Evolutionary conservation across 768 basidiomycete species (phyloP).

Genomic region (Tremella mesenterica): DNA sequence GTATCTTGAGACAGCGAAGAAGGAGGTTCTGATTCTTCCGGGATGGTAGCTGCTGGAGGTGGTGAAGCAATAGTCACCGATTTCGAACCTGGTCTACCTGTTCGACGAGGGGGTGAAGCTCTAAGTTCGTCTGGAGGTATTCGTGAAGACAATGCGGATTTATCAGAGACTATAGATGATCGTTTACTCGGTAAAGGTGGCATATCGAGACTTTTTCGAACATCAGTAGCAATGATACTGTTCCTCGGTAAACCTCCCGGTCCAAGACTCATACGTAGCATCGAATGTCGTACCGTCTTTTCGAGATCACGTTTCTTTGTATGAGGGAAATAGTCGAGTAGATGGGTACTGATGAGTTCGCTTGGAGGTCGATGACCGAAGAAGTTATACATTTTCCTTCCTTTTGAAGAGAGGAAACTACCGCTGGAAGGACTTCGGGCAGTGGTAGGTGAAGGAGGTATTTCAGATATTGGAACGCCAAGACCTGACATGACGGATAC

Average conservation of each 20-base stretch:
- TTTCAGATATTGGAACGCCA: conserved; percentile 69
- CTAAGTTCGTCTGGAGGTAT: too few relatives aligned
- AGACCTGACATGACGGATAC: conserved; percentile 89
- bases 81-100: conserved; percentile 14
- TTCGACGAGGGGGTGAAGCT: conserved; percentile 18
- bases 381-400: conserved; percentile 59
- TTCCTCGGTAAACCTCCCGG: conserved; percentile 2
- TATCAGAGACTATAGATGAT: conserved; percentile 1
- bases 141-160: not conserved
- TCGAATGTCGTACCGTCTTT: conserved; percentile 79
- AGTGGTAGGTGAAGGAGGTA: conserved; percentile 50
- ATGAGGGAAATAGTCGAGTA: conserved; percentile 90
- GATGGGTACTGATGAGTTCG: conserved; percentile 89
- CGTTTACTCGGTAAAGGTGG: not conserved
- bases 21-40: conserved; percentile 36
- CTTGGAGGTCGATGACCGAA: conserved; percentile 96
- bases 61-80: conserved; percentile 20
- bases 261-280: conserved; percentile 53
- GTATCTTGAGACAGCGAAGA: too few relatives aligned
- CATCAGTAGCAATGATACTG: conserved; percentile 20
- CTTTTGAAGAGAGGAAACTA: conserved; percentile 40
- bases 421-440: conserved; percentile 40
- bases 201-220: not conserved
- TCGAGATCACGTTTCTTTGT: conserved; percentile 84
- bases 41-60: conserved; percentile 31